A percentile compares a stretch with the other conserved stretches of the same genome.
Evolutionary conservation across 1,284 basidiomycete species (phyloP).

Genomic region (Trichosporon coremiiforme): DNA sequence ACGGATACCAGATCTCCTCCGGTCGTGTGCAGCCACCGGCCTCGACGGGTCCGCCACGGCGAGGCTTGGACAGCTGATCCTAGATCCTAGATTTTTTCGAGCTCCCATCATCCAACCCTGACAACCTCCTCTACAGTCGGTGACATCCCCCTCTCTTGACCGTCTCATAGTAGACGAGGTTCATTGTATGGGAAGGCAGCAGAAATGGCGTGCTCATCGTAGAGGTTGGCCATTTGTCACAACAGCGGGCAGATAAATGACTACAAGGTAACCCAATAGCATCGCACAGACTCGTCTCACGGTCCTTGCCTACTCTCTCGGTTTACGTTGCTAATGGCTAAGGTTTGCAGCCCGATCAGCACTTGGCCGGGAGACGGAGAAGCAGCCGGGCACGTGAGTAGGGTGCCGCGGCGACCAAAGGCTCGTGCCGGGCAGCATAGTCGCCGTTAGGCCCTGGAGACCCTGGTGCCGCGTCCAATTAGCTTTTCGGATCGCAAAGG

Average conservation of each 20-base stretch:
- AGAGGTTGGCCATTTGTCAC: neutral
- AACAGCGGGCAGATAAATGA: neutral
- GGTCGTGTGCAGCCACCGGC: constrained; percentile 1
- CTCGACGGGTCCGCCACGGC: neutral
- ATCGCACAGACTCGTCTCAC: neutral
- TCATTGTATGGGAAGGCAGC: neutral
- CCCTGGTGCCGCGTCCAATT: neutral
- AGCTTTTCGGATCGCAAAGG: neutral
- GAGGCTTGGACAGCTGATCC: constrained; percentile 4
- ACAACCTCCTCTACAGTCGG: neutral
- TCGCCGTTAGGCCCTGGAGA: neutral
- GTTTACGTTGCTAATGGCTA: neutral
- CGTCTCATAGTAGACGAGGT: neutral
- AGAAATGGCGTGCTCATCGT: neutral
- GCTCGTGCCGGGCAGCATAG: constrained; percentile 4
- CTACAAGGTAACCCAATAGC: neutral
- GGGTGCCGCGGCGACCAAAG: neutral
- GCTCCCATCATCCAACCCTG: neutral
- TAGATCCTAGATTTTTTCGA: neutral
- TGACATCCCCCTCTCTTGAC: neutral
- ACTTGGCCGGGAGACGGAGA: neutral
- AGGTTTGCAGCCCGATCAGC: constrained; percentile 4
- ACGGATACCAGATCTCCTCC: neutral
- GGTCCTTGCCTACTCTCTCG: neutral
- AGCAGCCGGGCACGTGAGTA: constrained; percentile 13